Percentiles rank a stretch among this genome's conserved stretches.
phyloP scores from a whole-genome alignment of 2,329 filamentous ascomycete genomes.

The Cytospora schulzeri region DNA sequence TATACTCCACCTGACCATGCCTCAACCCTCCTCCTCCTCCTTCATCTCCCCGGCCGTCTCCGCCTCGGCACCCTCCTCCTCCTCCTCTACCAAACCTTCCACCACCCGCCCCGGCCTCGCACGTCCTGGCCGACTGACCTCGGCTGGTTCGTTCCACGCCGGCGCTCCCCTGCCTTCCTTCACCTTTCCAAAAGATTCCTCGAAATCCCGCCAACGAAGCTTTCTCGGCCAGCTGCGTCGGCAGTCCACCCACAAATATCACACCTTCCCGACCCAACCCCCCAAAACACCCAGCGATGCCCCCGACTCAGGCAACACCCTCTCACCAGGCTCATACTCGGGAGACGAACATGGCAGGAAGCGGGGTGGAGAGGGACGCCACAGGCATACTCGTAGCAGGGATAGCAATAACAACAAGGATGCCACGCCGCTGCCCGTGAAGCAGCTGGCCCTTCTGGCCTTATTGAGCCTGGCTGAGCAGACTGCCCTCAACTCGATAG shows the following conservation, averaged over 20 bases:
- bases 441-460: slow-evolving; percentile 82
- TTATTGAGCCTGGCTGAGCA: slow-evolving; percentile 91
- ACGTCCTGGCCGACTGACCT: slow-evolving; percentile 31
- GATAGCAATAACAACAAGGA: slow-evolving; percentile 38
- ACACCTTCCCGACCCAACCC: slow-evolving; percentile 78
- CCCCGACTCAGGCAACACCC: slow-evolving; percentile 36
- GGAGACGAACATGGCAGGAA: slow-evolving; percentile 5
- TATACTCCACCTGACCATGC: slow-evolving; percentile 1
- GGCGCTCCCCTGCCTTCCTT: slow-evolving; percentile 51
- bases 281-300: slow-evolving; percentile 65
- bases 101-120: slow-evolving; percentile 16
- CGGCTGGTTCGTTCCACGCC: slow-evolving; percentile 54
- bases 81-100: background rate
- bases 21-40: slow-evolving; percentile 13
- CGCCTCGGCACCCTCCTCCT: background rate
- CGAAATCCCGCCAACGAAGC: slow-evolving; percentile 21
- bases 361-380: slow-evolving; percentile 3
- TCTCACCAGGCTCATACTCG: slow-evolving; percentile 33
- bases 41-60: slow-evolving; percentile 12
- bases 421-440: slow-evolving; percentile 76
- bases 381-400: slow-evolving; percentile 33
- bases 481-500: slow-evolving; percentile 94
- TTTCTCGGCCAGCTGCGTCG: slow-evolving; percentile 38
- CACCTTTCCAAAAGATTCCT: slow-evolving; percentile 30
- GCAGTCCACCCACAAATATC: slow-evolving; percentile 63